These are phyloP conservation scores for Candida yuanshanica DNA, from an alignment of 805 yeast genomes.

Conservation along the genomic window DNA sequence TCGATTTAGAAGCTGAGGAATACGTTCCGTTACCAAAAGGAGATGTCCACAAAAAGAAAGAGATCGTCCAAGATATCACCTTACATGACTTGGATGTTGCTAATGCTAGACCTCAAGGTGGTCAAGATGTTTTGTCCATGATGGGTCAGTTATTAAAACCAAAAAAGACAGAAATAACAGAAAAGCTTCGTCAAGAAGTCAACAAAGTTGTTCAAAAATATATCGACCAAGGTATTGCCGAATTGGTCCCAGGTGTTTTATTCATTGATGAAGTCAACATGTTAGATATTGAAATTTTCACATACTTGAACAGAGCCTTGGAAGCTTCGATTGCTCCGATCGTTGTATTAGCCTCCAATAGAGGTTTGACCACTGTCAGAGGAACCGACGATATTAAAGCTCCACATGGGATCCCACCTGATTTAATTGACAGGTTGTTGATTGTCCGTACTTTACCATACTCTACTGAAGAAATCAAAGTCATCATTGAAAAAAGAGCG, in stretches of 20 bases:
- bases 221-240: slow-evolving; percentile 98
- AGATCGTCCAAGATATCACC: slow-evolving; percentile 95
- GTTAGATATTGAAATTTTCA: slow-evolving; percentile 96
- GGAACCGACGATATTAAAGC: slow-evolving; percentile 84
- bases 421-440: slow-evolving; percentile 83
- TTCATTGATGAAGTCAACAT: slow-evolving; percentile 98
- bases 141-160: slow-evolving; percentile 97
- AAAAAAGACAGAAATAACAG: slow-evolving; percentile 93
- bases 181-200: slow-evolving; percentile 87
- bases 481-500: slow-evolving; percentile 80
- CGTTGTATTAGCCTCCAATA: slow-evolving; percentile 91
- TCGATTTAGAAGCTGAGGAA: slow-evolving; percentile 97
- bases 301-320: slow-evolving; percentile 88
- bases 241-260: slow-evolving; percentile 93
- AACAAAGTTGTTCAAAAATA: slow-evolving; percentile 93
- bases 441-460: slow-evolving; percentile 93
- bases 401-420: slow-evolving; percentile 97
- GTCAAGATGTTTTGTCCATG: slow-evolving; percentile 92
- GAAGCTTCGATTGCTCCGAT: slow-evolving; percentile 91
- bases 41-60: slow-evolving; percentile 96
- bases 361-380: slow-evolving; percentile 87
- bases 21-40: slow-evolving; percentile 98
- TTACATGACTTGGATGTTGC: slow-evolving; percentile 95
- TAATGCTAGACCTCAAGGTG: slow-evolving; percentile 93
- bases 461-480: slow-evolving; percentile 70